Evolutionary conservation across 2,329 filamentous ascomycete species (phyloP).

Genomic region (Fonsecaea pedrosoi): DNA sequence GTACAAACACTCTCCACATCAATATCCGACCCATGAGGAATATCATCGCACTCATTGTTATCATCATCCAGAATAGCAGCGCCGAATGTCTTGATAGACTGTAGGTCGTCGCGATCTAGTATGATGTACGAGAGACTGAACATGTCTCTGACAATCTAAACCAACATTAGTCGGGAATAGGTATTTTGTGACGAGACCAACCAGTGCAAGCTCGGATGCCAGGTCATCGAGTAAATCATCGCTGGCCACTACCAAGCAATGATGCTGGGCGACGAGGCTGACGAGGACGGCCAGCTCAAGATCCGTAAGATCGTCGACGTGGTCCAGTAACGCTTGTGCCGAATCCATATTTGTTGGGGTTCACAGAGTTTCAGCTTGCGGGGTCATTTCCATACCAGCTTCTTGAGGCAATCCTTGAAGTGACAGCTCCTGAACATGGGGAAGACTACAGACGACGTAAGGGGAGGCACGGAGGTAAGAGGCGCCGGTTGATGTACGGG

Average conservation of each 20-base stretch:
- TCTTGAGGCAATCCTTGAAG: neutral
- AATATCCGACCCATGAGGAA: constrained; percentile 26
- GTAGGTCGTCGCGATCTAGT: constrained; percentile 74
- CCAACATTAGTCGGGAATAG: constrained; percentile 12
- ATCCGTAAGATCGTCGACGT: constrained; percentile 80
- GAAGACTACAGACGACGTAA: neutral
- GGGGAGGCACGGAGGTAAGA: neutral
- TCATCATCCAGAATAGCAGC: constrained; percentile 66
- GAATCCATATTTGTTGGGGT: constrained; percentile 63
- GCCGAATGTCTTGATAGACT: constrained; percentile 81
- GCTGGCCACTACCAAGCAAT: constrained; percentile 84
- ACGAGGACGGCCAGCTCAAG: constrained; percentile 85
- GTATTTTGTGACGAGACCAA: constrained; percentile 46
- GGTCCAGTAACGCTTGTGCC: constrained; percentile 67
- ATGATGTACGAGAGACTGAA: constrained; percentile 76
- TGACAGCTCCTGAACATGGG: neutral
- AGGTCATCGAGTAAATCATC: constrained; percentile 68
- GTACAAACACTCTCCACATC: constrained; percentile 19
- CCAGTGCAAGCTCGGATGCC: constrained; percentile 75
- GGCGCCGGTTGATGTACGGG: neutral
- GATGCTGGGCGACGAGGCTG: constrained; percentile 79
- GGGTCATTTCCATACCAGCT: neutral
- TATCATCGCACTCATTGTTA: constrained; percentile 33
- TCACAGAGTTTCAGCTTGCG: neutral
- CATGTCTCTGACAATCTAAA: constrained; percentile 68